Conservation (phyloP, 23 red algal species). For the Gracilaria vermiculophylla region DNA sequence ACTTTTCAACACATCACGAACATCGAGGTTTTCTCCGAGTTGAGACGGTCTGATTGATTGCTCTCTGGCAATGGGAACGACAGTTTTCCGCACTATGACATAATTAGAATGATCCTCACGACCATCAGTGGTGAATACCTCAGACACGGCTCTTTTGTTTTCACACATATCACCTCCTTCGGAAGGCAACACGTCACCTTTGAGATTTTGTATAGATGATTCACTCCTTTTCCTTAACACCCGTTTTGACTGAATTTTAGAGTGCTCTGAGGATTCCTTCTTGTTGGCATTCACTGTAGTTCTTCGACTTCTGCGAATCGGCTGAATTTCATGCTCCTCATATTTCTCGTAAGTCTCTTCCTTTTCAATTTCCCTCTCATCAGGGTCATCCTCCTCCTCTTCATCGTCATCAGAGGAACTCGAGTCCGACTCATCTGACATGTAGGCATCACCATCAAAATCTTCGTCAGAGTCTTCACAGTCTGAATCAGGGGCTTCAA, state of each 20-base stretch:
- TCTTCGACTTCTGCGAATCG: neutral
- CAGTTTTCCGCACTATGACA: neutral
- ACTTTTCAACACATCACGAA: neutral
- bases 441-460: slow-evolving; percentile 38
- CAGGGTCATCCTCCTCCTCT: slow-evolving; percentile 6
- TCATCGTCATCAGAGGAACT: slow-evolving; percentile 34
- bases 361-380: neutral
- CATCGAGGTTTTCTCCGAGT: neutral
- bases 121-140: slow-evolving; percentile 14
- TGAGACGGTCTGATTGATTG: neutral
- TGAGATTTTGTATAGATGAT: neutral
- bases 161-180: neutral
- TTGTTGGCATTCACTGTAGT: neutral
- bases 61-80: neutral
- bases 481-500: slow-evolving; percentile 65
- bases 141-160: slow-evolving; percentile 25
- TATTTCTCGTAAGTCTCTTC: neutral
- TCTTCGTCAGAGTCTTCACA: slow-evolving; percentile 54
- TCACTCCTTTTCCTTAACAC: neutral
- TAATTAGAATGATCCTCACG: slow-evolving; percentile 23
- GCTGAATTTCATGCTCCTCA: slow-evolving; percentile 8
- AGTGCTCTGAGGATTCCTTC: neutral
- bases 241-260: neutral
- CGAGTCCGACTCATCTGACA: slow-evolving; percentile 24
- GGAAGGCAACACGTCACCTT: neutral